Percentiles rank a stretch among this genome's conserved stretches.
phyloP scores from a whole-genome alignment of 164 flowering plant species.

The Buxus sempervirens region DNA sequence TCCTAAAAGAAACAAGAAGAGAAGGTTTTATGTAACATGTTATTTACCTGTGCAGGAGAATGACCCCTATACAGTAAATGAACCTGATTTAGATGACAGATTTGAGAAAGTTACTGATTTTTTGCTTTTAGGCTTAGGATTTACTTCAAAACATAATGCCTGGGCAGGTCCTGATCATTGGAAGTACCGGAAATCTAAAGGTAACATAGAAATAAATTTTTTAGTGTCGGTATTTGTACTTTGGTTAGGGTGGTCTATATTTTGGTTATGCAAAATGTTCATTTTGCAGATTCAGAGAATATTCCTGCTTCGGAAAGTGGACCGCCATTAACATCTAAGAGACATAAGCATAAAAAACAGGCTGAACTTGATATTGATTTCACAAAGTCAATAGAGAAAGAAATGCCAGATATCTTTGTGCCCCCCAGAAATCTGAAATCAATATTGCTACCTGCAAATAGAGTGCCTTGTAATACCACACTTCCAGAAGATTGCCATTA shows the following conservation, averaged over 20 bases:
- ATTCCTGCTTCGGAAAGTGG: constrained; percentile 37
- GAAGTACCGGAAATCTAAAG: constrained; percentile 78
- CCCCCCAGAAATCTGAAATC: constrained; percentile 85
- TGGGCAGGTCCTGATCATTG: constrained; percentile 99
- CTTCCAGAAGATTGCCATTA: constrained; percentile 99
- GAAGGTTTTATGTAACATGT: background rate
- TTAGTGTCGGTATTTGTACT: background rate
- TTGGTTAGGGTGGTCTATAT: background rate
- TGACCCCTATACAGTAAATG: constrained; percentile 28
- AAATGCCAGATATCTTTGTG: constrained; percentile 58
- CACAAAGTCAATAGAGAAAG: constrained; percentile 51
- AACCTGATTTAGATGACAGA: constrained; percentile 48
- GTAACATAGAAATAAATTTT: constrained; percentile 23
- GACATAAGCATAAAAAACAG: constrained; percentile 49
- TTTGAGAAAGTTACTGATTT: constrained; percentile 54
- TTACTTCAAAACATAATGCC: constrained; percentile 67
- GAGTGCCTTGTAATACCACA: constrained; percentile 49
- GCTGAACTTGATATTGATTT: constrained; percentile 63
- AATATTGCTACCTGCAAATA: constrained; percentile 61
- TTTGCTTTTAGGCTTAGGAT: constrained; percentile 58
- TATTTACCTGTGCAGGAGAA: constrained; percentile 46
- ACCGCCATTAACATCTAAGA: constrained; percentile 43
- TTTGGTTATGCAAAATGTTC: background rate
- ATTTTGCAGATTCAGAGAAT: constrained; percentile 45
- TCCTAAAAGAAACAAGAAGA: background rate